Evolutionary conservation across 495 filamentous ascomycete genomes (phyloP).

Genomic region (Daldinia bambusicola): DNA sequence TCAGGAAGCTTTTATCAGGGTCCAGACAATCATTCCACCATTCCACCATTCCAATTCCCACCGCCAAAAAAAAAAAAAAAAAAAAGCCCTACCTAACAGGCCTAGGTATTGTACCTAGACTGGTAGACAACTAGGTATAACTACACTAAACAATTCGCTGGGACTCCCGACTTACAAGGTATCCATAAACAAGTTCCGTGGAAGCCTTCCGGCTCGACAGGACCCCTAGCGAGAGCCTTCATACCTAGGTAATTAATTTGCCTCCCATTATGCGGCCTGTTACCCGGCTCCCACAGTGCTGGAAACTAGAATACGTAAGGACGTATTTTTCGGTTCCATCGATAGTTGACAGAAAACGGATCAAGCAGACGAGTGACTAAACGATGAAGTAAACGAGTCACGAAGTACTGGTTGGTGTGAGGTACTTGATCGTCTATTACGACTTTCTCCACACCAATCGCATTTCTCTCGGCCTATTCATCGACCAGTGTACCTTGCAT

Average conservation of each 20-base stretch:
- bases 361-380: not conserved
- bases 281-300: slow-evolving; percentile 45
- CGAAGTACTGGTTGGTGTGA: slow-evolving; percentile 29
- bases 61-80: slow-evolving; percentile 45
- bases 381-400: too few relatives aligned
- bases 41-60: not conserved
- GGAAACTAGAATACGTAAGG: slow-evolving; percentile 42
- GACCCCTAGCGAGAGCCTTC: slow-evolving; percentile 19
- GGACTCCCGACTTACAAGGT: slow-evolving; percentile 43
- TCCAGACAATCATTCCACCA: slow-evolving; percentile 36
- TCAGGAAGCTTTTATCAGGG: slow-evolving; percentile 43
- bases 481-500: slow-evolving; percentile 50
- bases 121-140: too few relatives aligned
- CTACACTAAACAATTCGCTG: slow-evolving; percentile 18
- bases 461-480: slow-evolving; percentile 42
- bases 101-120: not conserved
- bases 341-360: slow-evolving; percentile 15
- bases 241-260: slow-evolving; percentile 33
- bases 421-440: slow-evolving; percentile 31
- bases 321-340: slow-evolving; percentile 6
- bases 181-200: slow-evolving; percentile 44
- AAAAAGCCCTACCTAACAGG: slow-evolving; percentile 32
- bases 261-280: slow-evolving; percentile 45
- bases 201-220: slow-evolving; percentile 49
- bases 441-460: slow-evolving; percentile 35